Evolutionary conservation across 345 rosid genomes (phyloP).

Genomic region (Salix viminalis): DNA sequence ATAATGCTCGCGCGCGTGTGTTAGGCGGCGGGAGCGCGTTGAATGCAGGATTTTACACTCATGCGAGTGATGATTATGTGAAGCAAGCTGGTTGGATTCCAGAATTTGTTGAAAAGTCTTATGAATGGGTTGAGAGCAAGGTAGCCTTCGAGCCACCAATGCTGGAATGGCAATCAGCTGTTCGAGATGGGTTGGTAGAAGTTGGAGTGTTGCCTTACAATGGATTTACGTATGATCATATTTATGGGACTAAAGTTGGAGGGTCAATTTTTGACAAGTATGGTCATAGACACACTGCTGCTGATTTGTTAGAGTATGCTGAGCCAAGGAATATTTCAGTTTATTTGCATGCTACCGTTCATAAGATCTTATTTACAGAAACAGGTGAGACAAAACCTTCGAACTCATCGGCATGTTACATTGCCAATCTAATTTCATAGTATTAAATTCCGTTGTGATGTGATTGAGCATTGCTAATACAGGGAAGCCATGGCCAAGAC

Average conservation of each 20-base stretch:
- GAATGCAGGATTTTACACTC: slow-evolving; percentile 78
- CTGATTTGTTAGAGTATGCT: slow-evolving; percentile 70
- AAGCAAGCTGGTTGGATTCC: slow-evolving; percentile 44
- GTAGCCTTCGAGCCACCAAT: slow-evolving; percentile 48
- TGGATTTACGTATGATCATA: slow-evolving; percentile 67
- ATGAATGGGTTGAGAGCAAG: slow-evolving; percentile 75
- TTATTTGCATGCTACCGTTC: slow-evolving; percentile 64
- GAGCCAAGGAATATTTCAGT: slow-evolving; percentile 38
- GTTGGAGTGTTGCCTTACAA: slow-evolving; percentile 61
- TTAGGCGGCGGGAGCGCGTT: slow-evolving; percentile 82
- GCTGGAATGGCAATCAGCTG: slow-evolving; percentile 69
- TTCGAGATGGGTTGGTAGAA: slow-evolving; percentile 63
- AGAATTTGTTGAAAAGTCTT: slow-evolving; percentile 46
- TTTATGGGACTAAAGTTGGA: slow-evolving; percentile 65
- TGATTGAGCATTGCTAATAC: background rate
- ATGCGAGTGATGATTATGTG: slow-evolving; percentile 43
- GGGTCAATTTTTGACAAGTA: slow-evolving; percentile 62
- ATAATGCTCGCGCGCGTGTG: slow-evolving; percentile 70
- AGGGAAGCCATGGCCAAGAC: slow-evolving; percentile 35
- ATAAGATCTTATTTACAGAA: slow-evolving; percentile 43
- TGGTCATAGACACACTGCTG: slow-evolving; percentile 80
- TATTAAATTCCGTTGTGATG: background rate
- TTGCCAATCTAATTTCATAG: background rate
- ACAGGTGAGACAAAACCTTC: slow-evolving; percentile 1
- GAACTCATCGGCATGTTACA: background rate